phyloP scores from a whole-genome alignment of 192 early-diverging fungal genomes.

The Gryganskiella cystojenkinii region DNA sequence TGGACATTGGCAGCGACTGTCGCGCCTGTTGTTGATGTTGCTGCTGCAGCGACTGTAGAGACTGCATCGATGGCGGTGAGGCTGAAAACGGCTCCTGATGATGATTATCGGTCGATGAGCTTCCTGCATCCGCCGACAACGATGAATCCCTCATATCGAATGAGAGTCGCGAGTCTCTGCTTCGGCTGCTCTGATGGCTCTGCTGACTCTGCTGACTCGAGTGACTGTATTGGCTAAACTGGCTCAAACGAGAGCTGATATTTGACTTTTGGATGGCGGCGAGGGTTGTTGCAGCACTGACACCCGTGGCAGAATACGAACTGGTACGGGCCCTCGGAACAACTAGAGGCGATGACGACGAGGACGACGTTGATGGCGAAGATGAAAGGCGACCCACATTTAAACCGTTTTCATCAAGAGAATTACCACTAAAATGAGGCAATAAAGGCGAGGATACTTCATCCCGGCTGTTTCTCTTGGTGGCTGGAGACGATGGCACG shows the following conservation, averaged over 20 bases:
- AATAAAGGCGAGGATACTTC: no score
- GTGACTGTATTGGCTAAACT: constrained; percentile 37
- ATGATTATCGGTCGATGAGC: not conserved
- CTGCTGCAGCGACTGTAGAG: not conserved
- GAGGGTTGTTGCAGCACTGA: not conserved
- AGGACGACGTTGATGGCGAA: not conserved
- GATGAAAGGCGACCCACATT: no score
- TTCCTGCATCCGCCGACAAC: not conserved
- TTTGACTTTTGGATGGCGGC: constrained; percentile 7
- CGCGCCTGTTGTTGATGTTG: not conserved
- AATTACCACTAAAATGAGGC: no score
- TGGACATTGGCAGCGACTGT: not conserved
- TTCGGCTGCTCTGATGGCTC: constrained; percentile 36
- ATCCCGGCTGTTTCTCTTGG: no score
- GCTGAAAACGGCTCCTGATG: not conserved
- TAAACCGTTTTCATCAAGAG: not conserved
- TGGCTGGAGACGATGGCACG: no score
- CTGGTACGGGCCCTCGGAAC: not conserved
- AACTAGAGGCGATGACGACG: not conserved
- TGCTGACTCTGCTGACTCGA: constrained; percentile 42
- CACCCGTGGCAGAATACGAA: not conserved
- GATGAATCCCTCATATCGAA: constrained; percentile 21
- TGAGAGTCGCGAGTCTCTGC: constrained; percentile 30
- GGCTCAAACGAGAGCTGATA: constrained; percentile 17
- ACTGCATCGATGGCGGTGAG: not conserved